Percentiles rank a stretch among this genome's conserved stretches.
Conservation (phyloP, 2,329 filamentous ascomycete genomes). For the Talaromyces atroroseus region DNA sequence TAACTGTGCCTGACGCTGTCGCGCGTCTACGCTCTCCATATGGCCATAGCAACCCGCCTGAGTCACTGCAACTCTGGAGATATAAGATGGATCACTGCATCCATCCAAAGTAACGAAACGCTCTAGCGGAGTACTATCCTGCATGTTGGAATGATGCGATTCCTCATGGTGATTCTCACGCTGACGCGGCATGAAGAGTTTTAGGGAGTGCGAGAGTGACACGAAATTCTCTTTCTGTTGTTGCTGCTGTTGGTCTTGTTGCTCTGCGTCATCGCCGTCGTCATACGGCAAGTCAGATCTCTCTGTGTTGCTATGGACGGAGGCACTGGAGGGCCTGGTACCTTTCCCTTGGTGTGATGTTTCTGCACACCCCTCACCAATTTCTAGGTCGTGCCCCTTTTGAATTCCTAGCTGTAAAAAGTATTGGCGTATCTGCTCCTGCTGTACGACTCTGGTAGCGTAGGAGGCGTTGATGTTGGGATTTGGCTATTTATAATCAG, state of each 20-base stretch:
- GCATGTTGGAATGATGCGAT: background rate
- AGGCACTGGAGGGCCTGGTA: too few species aligned
- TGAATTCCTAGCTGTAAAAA: conserved; percentile 10
- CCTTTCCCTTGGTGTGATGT: background rate
- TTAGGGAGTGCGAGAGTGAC: background rate
- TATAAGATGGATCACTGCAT: conserved; percentile 17
- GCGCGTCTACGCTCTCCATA: conserved; percentile 15
- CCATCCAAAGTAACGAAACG: conserved; percentile 22
- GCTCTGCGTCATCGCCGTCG: background rate
- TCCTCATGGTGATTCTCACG: background rate
- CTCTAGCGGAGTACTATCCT: conserved; percentile 19
- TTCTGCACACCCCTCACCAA: background rate
- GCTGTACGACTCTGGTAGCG: conserved; percentile 5
- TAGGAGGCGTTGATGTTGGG: conserved; percentile 13
- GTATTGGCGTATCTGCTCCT: conserved; percentile 18
- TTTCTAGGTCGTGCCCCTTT: background rate
- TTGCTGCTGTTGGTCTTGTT: background rate
- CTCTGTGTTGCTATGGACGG: background rate
- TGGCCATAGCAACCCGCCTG: conserved; percentile 16
- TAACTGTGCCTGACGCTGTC: conserved; percentile 13
- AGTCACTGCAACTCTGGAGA: conserved; percentile 15
- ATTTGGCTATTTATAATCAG: conserved; percentile 11
- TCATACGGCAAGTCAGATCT: background rate
- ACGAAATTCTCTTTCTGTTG: background rate
- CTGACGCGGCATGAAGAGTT: conserved; percentile 11